Percentiles rank a stretch among this genome's conserved stretches.
These are phyloP conservation scores for Taiwanofungus camphoratus DNA, from an alignment of 1,284 basidiomycete genomes.

Conservation along the genomic window DNA sequence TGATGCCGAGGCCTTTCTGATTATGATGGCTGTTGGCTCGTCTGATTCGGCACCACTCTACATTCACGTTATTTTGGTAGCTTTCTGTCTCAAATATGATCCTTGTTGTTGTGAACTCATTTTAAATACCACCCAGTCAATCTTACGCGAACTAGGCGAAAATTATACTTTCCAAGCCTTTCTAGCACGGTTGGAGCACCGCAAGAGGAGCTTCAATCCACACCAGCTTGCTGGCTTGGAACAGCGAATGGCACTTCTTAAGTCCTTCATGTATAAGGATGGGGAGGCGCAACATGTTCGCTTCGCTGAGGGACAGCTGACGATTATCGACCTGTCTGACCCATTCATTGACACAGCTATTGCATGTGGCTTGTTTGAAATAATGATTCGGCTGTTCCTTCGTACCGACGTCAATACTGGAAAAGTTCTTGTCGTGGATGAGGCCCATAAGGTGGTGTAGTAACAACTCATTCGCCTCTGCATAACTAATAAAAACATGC, in stretches of 20 bases:
- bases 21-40: slow-evolving; percentile 31
- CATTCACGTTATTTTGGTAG: slow-evolving; percentile 22
- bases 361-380: slow-evolving; percentile 62
- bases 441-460: slow-evolving; percentile 59
- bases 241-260: slow-evolving; percentile 21
- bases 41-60: slow-evolving; percentile 22
- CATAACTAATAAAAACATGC: background rate
- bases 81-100: slow-evolving; percentile 1
- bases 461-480: background rate
- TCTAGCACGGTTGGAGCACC: slow-evolving; percentile 10
- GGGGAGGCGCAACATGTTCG: slow-evolving; percentile 5
- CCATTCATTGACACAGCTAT: slow-evolving; percentile 61
- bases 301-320: slow-evolving; percentile 23
- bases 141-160: slow-evolving; percentile 23
- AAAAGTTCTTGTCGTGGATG: slow-evolving; percentile 63
- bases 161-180: slow-evolving; percentile 21
- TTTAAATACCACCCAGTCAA: slow-evolving; percentile 9
- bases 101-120: background rate
- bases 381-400: slow-evolving; percentile 54
- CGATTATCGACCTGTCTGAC: slow-evolving; percentile 44
- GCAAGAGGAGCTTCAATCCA: slow-evolving; percentile 17
- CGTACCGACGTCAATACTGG: slow-evolving; percentile 50
- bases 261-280: slow-evolving; percentile 13
- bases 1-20: slow-evolving; percentile 27
- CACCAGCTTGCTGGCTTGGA: slow-evolving; percentile 21